Conservation (phyloP, 768 basidiomycete genomes). For the Leccinum subgranulosum region DNA sequence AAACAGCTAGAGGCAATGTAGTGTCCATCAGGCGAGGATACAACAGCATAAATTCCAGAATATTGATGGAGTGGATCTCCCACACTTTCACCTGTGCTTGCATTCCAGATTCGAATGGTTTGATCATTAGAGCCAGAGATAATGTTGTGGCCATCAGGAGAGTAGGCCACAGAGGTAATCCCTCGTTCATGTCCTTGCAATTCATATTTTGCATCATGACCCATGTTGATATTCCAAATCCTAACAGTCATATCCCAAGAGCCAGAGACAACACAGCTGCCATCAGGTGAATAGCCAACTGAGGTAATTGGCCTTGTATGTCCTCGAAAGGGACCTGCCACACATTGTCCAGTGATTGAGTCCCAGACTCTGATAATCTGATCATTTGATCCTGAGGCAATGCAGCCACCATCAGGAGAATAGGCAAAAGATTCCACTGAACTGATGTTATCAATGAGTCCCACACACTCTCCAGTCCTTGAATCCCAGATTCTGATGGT, state of each 20-base stretch:
- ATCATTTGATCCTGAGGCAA: constrained; percentile 27
- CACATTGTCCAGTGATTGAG: constrained; percentile 7
- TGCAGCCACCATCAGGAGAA: constrained; percentile 21
- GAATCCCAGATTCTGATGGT: constrained; percentile 23
- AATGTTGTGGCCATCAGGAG: constrained; percentile 14
- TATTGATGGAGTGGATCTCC: not conserved
- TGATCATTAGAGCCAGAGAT: constrained; percentile 9
- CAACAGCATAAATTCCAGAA: not conserved
- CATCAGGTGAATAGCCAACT: constrained; percentile 18
- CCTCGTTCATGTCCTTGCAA: constrained; percentile 1
- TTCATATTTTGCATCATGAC: not conserved
- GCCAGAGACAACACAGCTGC: constrained; percentile 10
- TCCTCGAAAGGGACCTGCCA: constrained; percentile 15
- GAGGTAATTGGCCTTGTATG: constrained; percentile 12
- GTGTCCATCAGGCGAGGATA: constrained; percentile 20
- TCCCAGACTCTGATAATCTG: constrained; percentile 20
- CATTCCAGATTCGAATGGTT: constrained; percentile 10
- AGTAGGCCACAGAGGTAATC: constrained; percentile 11
- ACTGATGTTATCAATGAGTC: too few species aligned
- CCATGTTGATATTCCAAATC: constrained; percentile 14
- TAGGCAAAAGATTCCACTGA: constrained; percentile 17
- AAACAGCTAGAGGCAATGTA: constrained; percentile 16
- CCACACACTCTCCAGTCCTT: constrained; percentile 1
- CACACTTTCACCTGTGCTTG: constrained; percentile 4
- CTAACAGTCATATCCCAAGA: constrained; percentile 15